phyloP scores from a whole-genome alignment of 345 rosid genomes.

The Litchi chinensis region DNA sequence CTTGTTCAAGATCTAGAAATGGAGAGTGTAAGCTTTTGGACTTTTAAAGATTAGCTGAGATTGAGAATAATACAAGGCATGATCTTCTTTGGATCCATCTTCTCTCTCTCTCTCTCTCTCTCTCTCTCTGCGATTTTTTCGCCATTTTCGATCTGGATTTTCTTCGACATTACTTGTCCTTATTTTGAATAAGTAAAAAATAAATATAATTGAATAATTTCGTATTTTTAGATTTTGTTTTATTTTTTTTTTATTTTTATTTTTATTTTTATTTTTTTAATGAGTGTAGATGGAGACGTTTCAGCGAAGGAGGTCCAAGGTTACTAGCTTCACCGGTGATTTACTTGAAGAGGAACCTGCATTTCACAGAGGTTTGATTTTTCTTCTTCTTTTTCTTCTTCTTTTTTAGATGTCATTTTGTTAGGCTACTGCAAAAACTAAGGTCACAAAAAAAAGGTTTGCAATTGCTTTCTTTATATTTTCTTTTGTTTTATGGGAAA shows the following conservation, averaged over 20 bases:
- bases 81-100: conserved; percentile 35
- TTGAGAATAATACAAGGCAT: background rate
- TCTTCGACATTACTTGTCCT: conserved; percentile 16
- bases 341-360: conserved; percentile 23
- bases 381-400: background rate
- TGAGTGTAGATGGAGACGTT: conserved; percentile 57
- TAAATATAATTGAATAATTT: too few relatives aligned
- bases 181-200: background rate
- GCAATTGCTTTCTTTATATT: background rate
- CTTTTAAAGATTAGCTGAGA: background rate
- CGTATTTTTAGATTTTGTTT: background rate
- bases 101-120: conserved; percentile 6
- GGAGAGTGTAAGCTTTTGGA: conserved; percentile 7
- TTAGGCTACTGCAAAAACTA: conserved; percentile 31
- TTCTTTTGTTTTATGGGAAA: conserved; percentile 2
- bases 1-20: conserved; percentile 29
- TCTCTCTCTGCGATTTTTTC: conserved; percentile 19
- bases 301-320: conserved; percentile 38
- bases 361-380: conserved; percentile 42
- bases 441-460: background rate
- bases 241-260: background rate
- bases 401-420: background rate
- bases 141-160: conserved; percentile 39
- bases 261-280: conserved; percentile 16
- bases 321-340: conserved; percentile 31